These are phyloP conservation scores for Gentiana straminea DNA, from an alignment of 257 asterid genomes.

Conservation along the genomic window DNA sequence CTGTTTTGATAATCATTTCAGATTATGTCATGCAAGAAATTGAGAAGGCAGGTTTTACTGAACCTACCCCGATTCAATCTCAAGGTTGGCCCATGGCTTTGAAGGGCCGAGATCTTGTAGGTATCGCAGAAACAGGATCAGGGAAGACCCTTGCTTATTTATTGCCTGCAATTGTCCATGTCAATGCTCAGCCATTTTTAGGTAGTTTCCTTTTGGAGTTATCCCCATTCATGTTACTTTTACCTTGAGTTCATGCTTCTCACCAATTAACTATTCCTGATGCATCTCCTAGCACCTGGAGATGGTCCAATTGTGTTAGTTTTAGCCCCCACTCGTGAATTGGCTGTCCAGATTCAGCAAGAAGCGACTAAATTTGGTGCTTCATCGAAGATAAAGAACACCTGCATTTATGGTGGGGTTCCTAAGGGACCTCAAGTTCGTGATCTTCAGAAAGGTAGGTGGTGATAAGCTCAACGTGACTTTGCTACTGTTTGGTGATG, in stretches of 20 bases:
- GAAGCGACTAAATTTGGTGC: slow-evolving; percentile 98
- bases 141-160: slow-evolving; percentile 95
- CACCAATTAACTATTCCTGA: slow-evolving; percentile 7
- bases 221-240: slow-evolving; percentile 9
- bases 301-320: slow-evolving; percentile 99
- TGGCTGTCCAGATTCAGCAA: slow-evolving; percentile 98
- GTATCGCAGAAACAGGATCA: slow-evolving; percentile 98
- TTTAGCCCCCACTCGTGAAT: slow-evolving; percentile 98
- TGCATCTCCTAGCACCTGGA: slow-evolving; percentile 64
- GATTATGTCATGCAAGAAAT: slow-evolving; percentile 93
- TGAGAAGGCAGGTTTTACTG: slow-evolving; percentile 88
- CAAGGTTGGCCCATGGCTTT: slow-evolving; percentile 99
- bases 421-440: slow-evolving; percentile 99
- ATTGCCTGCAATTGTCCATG: slow-evolving; percentile 91
- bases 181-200: slow-evolving; percentile 91
- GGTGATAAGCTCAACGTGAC: slow-evolving; percentile 98
- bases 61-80: slow-evolving; percentile 95
- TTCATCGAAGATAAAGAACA: slow-evolving; percentile 93
- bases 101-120: slow-evolving; percentile 95
- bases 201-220: slow-evolving; percentile 31
- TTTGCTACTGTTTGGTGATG: slow-evolving; percentile 96
- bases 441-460: slow-evolving; percentile 99
- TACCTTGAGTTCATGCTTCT: slow-evolving; percentile 21
- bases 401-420: slow-evolving; percentile 99
- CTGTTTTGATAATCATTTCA: slow-evolving; percentile 18